Percentiles rank a stretch among this genome's conserved stretches.
phyloP scores from a whole-genome alignment of 1,139 yeast genomes.

The Spencermartinsiella ligniputridi region DNA sequence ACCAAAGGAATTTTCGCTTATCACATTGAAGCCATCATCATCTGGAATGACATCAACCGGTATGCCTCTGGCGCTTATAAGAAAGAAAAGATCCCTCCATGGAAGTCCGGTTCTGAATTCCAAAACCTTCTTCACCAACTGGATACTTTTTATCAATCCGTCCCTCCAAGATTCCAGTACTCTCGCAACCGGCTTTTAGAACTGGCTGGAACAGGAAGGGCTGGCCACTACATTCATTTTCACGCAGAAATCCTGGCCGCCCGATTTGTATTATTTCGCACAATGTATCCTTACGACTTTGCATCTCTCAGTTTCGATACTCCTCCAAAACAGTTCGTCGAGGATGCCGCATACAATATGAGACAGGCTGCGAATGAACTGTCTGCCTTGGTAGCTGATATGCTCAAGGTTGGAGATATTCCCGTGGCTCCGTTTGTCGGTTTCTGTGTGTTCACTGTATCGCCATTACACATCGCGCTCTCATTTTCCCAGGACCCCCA shows the following conservation, averaged over 20 bases:
- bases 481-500: conserved; percentile 31
- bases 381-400: conserved; percentile 31
- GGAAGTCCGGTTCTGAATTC: conserved; percentile 22
- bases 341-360: conserved; percentile 27
- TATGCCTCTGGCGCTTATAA: conserved; percentile 22
- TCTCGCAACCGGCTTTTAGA: conserved; percentile 21
- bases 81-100: conserved; percentile 22
- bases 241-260: conserved; percentile 26
- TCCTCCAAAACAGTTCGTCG: conserved; percentile 29
- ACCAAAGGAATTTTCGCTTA: conserved; percentile 28
- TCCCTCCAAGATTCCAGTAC: conserved; percentile 24
- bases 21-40: conserved; percentile 28
- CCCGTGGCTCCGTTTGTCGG: conserved; percentile 37
- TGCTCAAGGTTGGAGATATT: conserved; percentile 30
- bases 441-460: conserved; percentile 34
- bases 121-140: conserved; percentile 12
- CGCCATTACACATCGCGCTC: conserved; percentile 35
- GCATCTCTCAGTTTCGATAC: conserved; percentile 14
- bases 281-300: conserved; percentile 22
- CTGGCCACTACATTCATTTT: conserved; percentile 26
- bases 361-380: conserved; percentile 33
- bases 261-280: conserved; percentile 24
- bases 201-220: conserved; percentile 20
- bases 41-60: conserved; percentile 34
- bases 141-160: conserved; percentile 10